Percentiles rank a stretch among this genome's conserved stretches.
These are phyloP conservation scores for Geopyxis carbonaria DNA, from an alignment of 495 filamentous ascomycete genomes.

Conservation along the genomic window DNA sequence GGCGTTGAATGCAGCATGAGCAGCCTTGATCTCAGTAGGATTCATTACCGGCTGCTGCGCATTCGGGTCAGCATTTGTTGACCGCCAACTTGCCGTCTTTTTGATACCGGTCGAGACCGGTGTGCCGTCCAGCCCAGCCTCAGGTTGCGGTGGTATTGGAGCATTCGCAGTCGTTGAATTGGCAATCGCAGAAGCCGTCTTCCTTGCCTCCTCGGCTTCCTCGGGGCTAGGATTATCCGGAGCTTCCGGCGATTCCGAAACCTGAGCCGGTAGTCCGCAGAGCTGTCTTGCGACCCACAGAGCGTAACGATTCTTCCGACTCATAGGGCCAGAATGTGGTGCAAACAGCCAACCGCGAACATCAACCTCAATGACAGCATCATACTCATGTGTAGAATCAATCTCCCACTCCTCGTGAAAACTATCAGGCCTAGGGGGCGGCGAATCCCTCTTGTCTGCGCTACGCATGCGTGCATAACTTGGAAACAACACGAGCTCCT, in stretches of 20 bases:
- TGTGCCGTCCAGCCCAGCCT: slow-evolving; percentile 19
- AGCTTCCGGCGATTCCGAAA: slow-evolving; percentile 2
- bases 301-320: slow-evolving; percentile 65
- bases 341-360: slow-evolving; percentile 87
- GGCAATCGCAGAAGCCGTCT: slow-evolving; percentile 12
- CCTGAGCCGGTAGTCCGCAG: slow-evolving; percentile 61
- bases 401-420: slow-evolving; percentile 44
- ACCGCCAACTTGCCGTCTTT: neutral
- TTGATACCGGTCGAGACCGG: slow-evolving; percentile 15
- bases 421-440: neutral
- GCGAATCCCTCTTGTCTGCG: slow-evolving; percentile 4
- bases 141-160: neutral
- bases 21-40: slow-evolving; percentile 53
- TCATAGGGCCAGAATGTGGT: slow-evolving; percentile 74
- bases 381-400: slow-evolving; percentile 47
- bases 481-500: slow-evolving; percentile 89
- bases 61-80: neutral
- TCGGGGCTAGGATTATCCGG: slow-evolving; percentile 21
- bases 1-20: slow-evolving; percentile 74
- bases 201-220: slow-evolving; percentile 10
- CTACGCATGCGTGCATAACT: slow-evolving; percentile 50
- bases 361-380: slow-evolving; percentile 79
- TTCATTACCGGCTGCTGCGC: slow-evolving; percentile 39
- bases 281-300: slow-evolving; percentile 68
- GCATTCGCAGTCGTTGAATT: slow-evolving; percentile 13